phyloP scores from a whole-genome alignment of 202 grass and related monocot species.

The Dendrocalamus latiflorus region DNA sequence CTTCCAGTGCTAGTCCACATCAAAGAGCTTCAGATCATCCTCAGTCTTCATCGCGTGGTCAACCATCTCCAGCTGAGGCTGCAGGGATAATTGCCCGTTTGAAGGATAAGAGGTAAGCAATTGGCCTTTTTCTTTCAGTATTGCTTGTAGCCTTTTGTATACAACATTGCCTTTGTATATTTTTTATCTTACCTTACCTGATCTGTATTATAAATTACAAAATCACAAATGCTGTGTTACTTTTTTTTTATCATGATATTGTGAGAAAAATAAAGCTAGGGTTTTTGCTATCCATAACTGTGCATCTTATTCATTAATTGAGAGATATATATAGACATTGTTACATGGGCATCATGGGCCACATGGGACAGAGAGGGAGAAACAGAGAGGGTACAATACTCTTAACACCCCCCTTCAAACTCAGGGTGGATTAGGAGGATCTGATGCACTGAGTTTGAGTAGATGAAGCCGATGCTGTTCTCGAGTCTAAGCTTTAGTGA shows the following conservation, averaged over 20 bases:
- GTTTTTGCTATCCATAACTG: too few species aligned
- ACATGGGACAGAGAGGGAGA: too few species aligned
- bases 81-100: slow-evolving; percentile 68
- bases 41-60: slow-evolving; percentile 49
- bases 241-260: slow-evolving; percentile 3
- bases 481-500: too few species aligned
- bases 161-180: background rate
- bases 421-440: too few species aligned
- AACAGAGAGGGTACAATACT: too few species aligned
- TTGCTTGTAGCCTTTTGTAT: background rate
- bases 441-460: too few species aligned
- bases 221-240: background rate
- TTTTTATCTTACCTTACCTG: background rate
- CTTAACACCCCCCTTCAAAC: too few species aligned
- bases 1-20: slow-evolving; percentile 39
- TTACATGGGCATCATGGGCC: too few species aligned
- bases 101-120: slow-evolving; percentile 74
- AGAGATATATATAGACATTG: too few species aligned
- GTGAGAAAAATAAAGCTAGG: too few species aligned
- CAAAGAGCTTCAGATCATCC: slow-evolving; percentile 58
- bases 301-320: too few species aligned
- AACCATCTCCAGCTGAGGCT: slow-evolving; percentile 75
- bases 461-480: too few species aligned
- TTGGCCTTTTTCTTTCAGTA: background rate
- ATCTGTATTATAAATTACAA: background rate